phyloP scores from a whole-genome alignment of 768 basidiomycete genomes.

The Naganishia randhawae region DNA sequence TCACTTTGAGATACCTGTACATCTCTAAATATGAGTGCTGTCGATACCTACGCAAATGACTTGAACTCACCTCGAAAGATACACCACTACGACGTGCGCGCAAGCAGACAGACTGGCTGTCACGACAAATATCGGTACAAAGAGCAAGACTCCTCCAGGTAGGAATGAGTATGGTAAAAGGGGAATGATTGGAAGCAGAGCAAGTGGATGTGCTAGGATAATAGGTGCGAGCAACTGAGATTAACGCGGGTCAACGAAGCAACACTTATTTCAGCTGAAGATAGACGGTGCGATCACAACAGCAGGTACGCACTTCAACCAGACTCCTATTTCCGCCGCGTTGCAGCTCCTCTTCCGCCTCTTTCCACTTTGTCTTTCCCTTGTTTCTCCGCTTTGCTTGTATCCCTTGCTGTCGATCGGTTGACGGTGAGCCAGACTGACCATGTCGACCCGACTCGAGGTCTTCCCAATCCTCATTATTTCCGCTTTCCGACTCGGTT shows the following conservation, averaged over 20 bases:
- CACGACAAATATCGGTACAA: conserved; percentile 45
- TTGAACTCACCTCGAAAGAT: conserved; percentile 43
- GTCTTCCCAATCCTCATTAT: conserved; percentile 26
- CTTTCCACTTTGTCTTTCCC: conserved; percentile 24
- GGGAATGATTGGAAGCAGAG: conserved; percentile 44
- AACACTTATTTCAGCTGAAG: background rate
- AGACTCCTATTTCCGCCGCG: conserved; percentile 23
- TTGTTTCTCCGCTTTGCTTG: background rate
- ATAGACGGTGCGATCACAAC: too few relatives aligned
- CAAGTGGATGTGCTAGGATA: conserved; percentile 45
- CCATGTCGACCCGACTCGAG: conserved; percentile 7
- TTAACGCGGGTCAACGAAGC: background rate
- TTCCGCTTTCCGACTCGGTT: background rate
- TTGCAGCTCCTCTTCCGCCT: conserved; percentile 22
- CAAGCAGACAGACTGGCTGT: conserved; percentile 42
- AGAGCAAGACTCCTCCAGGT: conserved; percentile 46
- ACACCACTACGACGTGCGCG: conserved; percentile 48
- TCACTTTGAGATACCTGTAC: conserved; percentile 47
- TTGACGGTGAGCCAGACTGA: background rate
- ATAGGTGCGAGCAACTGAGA: conserved; percentile 44
- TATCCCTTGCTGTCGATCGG: background rate
- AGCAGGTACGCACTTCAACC: background rate
- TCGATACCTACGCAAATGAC: background rate
- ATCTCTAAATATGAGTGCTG: too few relatives aligned
- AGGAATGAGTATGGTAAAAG: conserved; percentile 46